phyloP scores from a whole-genome alignment of 169 alveolate species.

The Plasmodium knowlesi region DNA sequence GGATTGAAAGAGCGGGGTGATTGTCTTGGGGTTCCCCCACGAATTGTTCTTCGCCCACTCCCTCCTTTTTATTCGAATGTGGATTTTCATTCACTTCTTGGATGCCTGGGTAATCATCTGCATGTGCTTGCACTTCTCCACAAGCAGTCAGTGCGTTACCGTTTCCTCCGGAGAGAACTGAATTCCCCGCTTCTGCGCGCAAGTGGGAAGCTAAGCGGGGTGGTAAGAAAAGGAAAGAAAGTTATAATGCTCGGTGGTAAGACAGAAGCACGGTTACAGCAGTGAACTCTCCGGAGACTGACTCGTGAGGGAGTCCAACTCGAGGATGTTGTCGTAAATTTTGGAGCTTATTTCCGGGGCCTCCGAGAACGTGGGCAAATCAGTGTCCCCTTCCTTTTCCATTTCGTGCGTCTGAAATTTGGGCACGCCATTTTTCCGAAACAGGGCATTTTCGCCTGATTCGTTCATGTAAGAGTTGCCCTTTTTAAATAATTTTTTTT shows the following conservation, averaged over 20 bases:
- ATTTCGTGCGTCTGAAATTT: background rate
- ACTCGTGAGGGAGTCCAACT: background rate
- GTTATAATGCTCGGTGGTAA: background rate
- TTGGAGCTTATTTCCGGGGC: conserved; percentile 12
- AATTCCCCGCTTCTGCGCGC: background rate
- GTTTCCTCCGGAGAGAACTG: background rate
- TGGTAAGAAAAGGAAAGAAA: background rate
- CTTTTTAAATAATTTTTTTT: conserved; percentile 18
- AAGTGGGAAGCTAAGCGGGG: background rate
- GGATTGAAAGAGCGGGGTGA: background rate
- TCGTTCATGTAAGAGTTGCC: background rate
- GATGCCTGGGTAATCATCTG: background rate
- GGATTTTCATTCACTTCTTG: background rate
- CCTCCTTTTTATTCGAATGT: background rate
- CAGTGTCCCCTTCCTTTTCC: background rate
- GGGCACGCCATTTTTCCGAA: background rate
- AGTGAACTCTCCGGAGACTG: background rate
- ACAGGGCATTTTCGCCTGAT: background rate
- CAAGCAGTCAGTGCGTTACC: background rate
- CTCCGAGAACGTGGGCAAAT: conserved; percentile 20
- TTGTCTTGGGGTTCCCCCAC: background rate
- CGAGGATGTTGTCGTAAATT: conserved; percentile 27
- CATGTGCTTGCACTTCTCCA: background rate
- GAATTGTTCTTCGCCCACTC: background rate
- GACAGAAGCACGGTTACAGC: background rate